These are phyloP conservation scores for Cynara cardunculus DNA, from an alignment of 129 eudicot genomes.

Conservation along the genomic window DNA sequence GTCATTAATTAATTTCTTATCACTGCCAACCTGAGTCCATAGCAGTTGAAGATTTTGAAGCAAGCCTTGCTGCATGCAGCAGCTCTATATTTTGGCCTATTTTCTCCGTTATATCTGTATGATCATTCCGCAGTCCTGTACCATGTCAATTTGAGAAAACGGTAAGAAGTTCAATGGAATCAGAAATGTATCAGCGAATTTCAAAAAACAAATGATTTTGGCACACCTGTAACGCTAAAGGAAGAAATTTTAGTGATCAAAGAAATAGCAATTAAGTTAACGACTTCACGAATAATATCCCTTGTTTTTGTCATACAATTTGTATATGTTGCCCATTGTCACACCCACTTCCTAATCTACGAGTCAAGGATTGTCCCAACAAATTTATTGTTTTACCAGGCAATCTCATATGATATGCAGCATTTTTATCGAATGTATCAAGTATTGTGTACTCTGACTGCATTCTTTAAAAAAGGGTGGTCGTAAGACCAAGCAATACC, in stretches of 20 bases:
- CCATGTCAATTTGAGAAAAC: not conserved
- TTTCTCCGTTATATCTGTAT: constrained; percentile 74
- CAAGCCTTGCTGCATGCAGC: constrained; percentile 64
- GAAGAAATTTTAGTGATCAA: not conserved
- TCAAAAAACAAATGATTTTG: not conserved
- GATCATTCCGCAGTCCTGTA: constrained; percentile 75
- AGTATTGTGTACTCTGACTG: not conserved
- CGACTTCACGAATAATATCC: not conserved
- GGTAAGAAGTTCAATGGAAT: constrained; percentile 1
- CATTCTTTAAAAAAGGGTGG: not conserved
- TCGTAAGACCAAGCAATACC: not conserved
- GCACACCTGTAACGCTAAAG: not conserved
- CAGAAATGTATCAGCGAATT: not conserved
- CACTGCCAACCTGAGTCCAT: constrained; percentile 46
- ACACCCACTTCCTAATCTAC: no score
- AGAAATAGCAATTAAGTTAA: not conserved
- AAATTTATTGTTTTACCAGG: not conserved
- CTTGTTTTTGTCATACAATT: not conserved
- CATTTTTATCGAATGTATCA: not conserved
- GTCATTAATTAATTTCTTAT: not conserved
- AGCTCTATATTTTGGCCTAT: constrained; percentile 62
- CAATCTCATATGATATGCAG: not conserved
- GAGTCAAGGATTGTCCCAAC: not conserved
- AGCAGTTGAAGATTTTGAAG: constrained; percentile 34
- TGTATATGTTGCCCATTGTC: not conserved